Evolutionary conservation across 1,139 yeast genomes (phyloP).

Genomic region (Blastobotrys apis): DNA sequence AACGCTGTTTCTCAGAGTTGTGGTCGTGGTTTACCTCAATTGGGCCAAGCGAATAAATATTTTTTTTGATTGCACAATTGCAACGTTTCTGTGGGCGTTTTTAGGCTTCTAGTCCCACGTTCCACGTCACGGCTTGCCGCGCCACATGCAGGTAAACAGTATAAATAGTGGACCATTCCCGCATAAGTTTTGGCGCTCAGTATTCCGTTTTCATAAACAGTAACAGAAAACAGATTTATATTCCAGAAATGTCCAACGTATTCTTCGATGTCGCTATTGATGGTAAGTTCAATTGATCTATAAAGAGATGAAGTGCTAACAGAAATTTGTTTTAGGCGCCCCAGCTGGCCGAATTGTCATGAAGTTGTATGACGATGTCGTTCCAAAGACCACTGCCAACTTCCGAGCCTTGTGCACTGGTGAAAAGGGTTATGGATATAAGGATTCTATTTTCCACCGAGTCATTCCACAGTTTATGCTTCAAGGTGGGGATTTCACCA

Average conservation of each 20-base stretch:
- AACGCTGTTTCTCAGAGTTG: too few species aligned
- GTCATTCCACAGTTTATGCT: conserved; percentile 97
- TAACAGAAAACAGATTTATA: too few species aligned
- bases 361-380: conserved; percentile 83
- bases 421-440: conserved; percentile 95
- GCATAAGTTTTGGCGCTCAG: too few species aligned
- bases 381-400: conserved; percentile 97
- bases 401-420: conserved; percentile 97
- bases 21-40: too few species aligned
- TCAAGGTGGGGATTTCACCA: conserved; percentile 97
- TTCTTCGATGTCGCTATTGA: conserved; percentile 12
- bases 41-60: too few species aligned
- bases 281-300: conserved; percentile 30
- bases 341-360: conserved; percentile 71
- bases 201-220: too few species aligned
- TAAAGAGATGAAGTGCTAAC: neutral
- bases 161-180: too few species aligned
- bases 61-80: too few species aligned
- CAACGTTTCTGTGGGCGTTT: too few species aligned
- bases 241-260: conserved; percentile 4
- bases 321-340: neutral
- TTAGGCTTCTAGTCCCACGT: too few species aligned
- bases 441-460: conserved; percentile 92
- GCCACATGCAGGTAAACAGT: too few species aligned
- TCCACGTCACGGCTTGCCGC: too few species aligned